Percentiles rank a stretch among this genome's conserved stretches.
Conservation (phyloP, 208 protist species). For the Leishmania martiniquensis region DNA sequence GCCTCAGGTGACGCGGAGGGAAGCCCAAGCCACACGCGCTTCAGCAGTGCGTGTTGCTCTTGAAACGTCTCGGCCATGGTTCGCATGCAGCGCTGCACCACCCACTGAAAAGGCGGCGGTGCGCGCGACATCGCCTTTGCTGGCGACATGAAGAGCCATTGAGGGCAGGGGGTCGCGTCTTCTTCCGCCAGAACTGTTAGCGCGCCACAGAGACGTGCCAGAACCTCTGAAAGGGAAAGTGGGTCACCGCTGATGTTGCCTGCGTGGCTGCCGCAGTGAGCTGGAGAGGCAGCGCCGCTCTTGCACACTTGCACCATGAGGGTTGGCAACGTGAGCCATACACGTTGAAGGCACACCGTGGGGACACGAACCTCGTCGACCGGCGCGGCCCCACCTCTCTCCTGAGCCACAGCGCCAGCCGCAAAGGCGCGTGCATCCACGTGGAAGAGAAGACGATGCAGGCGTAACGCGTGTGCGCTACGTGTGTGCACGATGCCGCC, state of each 20-base stretch:
- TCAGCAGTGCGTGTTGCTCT: constrained; percentile 14
- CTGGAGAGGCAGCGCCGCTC: background rate
- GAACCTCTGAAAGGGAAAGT: constrained; percentile 14
- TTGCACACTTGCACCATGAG: constrained; percentile 41
- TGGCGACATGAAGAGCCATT: constrained; percentile 27
- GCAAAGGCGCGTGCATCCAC: constrained; percentile 48
- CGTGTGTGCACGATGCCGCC: constrained; percentile 43
- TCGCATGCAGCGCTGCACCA: constrained; percentile 35
- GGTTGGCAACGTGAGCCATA: constrained; percentile 41
- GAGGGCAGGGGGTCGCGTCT: constrained; percentile 9
- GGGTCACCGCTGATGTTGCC: background rate
- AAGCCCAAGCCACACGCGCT: constrained; percentile 28
- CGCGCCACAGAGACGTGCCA: constrained; percentile 11
- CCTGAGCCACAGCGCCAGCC: constrained; percentile 10
- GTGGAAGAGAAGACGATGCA: constrained; percentile 57
- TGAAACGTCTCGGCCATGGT: constrained; percentile 23
- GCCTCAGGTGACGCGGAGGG: background rate
- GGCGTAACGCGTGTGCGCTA: constrained; percentile 28
- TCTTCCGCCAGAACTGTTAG: constrained; percentile 14
- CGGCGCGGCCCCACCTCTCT: background rate
- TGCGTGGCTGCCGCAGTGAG: background rate
- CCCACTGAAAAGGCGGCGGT: constrained; percentile 32
- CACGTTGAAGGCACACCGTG: constrained; percentile 32
- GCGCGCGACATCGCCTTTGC: constrained; percentile 28
- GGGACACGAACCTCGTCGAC: background rate